Conservation (phyloP, 176 grass and related monocot species). For the Triticum aestivum region DNA sequence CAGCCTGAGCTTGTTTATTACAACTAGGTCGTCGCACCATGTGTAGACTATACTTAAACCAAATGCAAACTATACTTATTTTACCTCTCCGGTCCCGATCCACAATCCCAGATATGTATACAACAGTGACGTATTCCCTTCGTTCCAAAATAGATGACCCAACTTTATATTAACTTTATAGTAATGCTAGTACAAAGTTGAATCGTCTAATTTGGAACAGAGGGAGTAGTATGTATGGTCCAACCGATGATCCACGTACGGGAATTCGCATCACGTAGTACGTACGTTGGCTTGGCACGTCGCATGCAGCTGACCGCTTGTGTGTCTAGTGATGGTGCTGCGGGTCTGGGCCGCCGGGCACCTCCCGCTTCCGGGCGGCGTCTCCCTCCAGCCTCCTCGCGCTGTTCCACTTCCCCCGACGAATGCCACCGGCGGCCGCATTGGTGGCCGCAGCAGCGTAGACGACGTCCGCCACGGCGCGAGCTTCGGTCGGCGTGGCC, state of each 20-base stretch:
- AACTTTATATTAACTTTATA: no score
- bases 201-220: no score
- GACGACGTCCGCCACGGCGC: not conserved
- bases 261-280: not conserved
- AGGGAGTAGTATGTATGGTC: not conserved
- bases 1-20: constrained; percentile 23
- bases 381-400: constrained; percentile 25
- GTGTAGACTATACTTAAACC: not conserved
- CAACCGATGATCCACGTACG: not conserved
- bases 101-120: not conserved
- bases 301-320: not conserved
- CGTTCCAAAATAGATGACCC: no score
- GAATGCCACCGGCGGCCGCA: not conserved
- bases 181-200: no score
- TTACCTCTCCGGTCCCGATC: not conserved
- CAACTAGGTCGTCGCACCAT: not conserved
- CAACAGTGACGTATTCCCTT: not conserved
- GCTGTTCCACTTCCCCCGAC: constrained; percentile 37
- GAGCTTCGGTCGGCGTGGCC: constrained; percentile 17
- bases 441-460: not conserved
- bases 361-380: constrained; percentile 48
- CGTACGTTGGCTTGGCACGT: not conserved
- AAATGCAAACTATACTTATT: not conserved
- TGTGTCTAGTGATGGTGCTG: constrained; percentile 59
- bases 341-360: constrained; percentile 72